Evolutionary conservation across 2,329 filamentous ascomycete genomes (phyloP).

Genomic region (Colletotrichum chlorophyti): DNA sequence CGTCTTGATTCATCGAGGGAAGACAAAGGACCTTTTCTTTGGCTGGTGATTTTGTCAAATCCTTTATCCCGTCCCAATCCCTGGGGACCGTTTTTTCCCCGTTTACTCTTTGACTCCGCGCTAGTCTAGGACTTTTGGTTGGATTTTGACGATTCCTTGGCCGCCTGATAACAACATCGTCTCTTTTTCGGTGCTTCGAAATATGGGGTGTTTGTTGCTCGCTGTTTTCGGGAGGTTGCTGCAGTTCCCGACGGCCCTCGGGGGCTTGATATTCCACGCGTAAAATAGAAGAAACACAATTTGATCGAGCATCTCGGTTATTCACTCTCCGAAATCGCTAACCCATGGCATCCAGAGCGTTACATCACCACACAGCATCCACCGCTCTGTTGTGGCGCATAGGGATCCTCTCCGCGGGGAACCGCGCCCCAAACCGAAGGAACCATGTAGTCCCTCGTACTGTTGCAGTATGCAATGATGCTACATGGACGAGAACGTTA

Average conservation of each 20-base stretch:
- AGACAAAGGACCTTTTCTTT: not conserved
- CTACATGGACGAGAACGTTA: conserved; percentile 54
- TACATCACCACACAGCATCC: conserved; percentile 98
- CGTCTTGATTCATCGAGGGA: not conserved
- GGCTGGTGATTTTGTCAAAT: conserved; percentile 1
- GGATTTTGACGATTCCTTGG: conserved; percentile 16
- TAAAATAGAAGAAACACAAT: conserved; percentile 24
- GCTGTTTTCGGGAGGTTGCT: conserved; percentile 16
- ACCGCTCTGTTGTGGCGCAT: conserved; percentile 90
- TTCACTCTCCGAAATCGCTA: conserved; percentile 14
- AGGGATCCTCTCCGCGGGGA: conserved; percentile 96
- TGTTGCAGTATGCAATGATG: conserved; percentile 97
- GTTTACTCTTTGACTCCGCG: conserved; percentile 23
- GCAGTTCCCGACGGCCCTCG: conserved; percentile 18
- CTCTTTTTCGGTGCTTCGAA: conserved; percentile 2
- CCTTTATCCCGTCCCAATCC: conserved; percentile 5
- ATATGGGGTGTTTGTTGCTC: conserved; percentile 4
- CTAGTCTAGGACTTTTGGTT: conserved; percentile 26
- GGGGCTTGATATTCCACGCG: conserved; percentile 25
- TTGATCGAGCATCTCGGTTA: conserved; percentile 3
- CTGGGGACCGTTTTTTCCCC: conserved; percentile 6
- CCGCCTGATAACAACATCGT: conserved; percentile 5
- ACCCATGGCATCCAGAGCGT: conserved; percentile 24
- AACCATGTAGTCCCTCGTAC: conserved; percentile 98
- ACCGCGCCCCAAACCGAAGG: conserved; percentile 95